Percentiles rank a stretch among this genome's conserved stretches.
These are phyloP conservation scores for Nakazawaea ishiwadae DNA, from an alignment of 805 yeast genomes.

Conservation along the genomic window DNA sequence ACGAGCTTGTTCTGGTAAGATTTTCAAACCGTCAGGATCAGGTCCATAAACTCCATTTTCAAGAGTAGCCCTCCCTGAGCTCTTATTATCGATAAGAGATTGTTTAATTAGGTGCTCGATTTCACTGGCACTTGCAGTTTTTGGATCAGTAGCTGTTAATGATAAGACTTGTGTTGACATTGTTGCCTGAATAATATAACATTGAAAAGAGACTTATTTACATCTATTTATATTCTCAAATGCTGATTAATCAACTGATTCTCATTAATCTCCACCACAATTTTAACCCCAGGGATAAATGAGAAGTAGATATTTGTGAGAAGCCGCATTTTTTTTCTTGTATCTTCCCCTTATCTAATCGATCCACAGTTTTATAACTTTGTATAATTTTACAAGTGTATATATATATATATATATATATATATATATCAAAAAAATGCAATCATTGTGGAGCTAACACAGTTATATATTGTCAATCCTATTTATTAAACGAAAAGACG, in stretches of 20 bases:
- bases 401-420: no score
- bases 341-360: not conserved
- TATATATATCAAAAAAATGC: no score
- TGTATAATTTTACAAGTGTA: not conserved
- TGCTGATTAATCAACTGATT: not conserved
- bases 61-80: not conserved
- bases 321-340: not conserved
- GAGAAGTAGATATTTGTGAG: no score
- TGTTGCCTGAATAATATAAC: not conserved
- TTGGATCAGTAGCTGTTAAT: not conserved
- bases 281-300: no score
- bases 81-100: not conserved
- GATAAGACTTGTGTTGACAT: not conserved
- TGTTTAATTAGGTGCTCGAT: not conserved
- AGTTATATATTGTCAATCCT: no score
- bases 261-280: not conserved
- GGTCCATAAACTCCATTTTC: not conserved
- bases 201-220: no score
- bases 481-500: no score
- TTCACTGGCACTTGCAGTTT: not conserved
- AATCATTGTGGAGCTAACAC: no score
- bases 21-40: constrained; percentile 17
- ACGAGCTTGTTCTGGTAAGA: constrained; percentile 22
- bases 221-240: no score
- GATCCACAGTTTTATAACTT: no score